These are phyloP conservation scores for Hibiscus syriacus DNA, from an alignment of 345 rosid species.

Conservation along the genomic window DNA sequence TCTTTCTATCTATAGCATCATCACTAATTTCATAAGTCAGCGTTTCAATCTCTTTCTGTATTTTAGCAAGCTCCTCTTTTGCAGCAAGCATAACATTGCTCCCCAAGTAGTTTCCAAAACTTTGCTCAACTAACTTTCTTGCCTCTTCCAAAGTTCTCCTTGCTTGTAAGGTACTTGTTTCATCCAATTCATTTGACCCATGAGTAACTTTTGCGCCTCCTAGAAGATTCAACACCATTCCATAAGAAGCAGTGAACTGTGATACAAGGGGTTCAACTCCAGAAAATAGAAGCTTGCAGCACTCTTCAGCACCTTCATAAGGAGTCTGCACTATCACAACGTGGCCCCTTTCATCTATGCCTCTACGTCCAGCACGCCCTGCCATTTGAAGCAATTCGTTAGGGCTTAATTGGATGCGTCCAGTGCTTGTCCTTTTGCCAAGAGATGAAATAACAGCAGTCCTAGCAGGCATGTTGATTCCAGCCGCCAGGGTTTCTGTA, in stretches of 20 bases:
- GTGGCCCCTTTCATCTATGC: slow-evolving; percentile 79
- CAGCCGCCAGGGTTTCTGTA: slow-evolving; percentile 96
- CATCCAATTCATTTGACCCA: slow-evolving; percentile 44
- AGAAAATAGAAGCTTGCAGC: slow-evolving; percentile 77
- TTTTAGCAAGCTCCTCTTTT: slow-evolving; percentile 74
- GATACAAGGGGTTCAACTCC: slow-evolving; percentile 91
- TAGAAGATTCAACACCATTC: slow-evolving; percentile 92
- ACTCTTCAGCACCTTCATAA: slow-evolving; percentile 89
- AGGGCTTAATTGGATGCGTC: slow-evolving; percentile 65
- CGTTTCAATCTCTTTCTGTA: slow-evolving; percentile 58
- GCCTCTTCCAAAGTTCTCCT: slow-evolving; percentile 91
- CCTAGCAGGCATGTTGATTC: slow-evolving; percentile 98
- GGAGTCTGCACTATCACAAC: slow-evolving; percentile 77
- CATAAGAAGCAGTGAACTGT: slow-evolving; percentile 95
- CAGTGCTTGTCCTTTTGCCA: slow-evolving; percentile 61
- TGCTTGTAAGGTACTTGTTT: slow-evolving; percentile 40
- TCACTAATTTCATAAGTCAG: slow-evolving; percentile 64
- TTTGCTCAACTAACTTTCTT: slow-evolving; percentile 80
- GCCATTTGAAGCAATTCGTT: slow-evolving; percentile 96
- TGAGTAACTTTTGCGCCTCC: slow-evolving; percentile 69
- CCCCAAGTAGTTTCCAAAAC: slow-evolving; percentile 93
- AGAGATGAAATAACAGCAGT: slow-evolving; percentile 86
- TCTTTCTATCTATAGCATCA: slow-evolving; percentile 75
- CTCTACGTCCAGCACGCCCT: slow-evolving; percentile 97
- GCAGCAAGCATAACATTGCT: slow-evolving; percentile 92